These are phyloP conservation scores for Saccharomycopsis babjevae DNA, from an alignment of 805 yeast species.

Conservation along the genomic window DNA sequence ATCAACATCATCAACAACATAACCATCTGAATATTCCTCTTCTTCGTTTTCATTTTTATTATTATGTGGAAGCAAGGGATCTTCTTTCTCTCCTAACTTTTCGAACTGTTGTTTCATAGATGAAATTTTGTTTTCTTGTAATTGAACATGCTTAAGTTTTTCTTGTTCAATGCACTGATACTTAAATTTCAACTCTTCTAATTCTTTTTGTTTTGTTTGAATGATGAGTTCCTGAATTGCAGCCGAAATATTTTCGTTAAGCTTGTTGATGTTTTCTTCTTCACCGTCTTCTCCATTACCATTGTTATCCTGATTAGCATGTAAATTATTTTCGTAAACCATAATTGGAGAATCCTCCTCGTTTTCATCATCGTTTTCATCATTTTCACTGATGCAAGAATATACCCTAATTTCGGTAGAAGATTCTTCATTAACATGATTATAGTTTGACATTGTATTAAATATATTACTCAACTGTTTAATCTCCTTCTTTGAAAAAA, in stretches of 20 bases:
- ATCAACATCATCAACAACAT: background rate
- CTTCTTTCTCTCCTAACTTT: background rate
- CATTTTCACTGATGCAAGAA: background rate
- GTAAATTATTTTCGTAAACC: background rate
- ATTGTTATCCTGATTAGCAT: background rate
- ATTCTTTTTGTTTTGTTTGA: background rate
- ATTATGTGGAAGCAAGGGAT: background rate
- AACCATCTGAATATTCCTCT: background rate
- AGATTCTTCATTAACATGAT: background rate
- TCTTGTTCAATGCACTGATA: background rate
- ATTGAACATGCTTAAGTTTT: background rate
- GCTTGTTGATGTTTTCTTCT: background rate
- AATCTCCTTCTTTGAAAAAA: slow-evolving; percentile 15
- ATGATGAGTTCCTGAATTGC: background rate
- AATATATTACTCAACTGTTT: slow-evolving; percentile 11
- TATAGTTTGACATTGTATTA: background rate
- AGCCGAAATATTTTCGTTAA: background rate
- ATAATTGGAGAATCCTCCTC: background rate
- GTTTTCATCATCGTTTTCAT: background rate
- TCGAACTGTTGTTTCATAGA: background rate
- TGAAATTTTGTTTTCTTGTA: background rate
- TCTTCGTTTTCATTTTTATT: background rate
- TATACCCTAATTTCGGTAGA: background rate
- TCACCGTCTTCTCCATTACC: background rate
- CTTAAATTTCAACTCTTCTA: background rate